These are phyloP conservation scores for Spirogloea muscicola DNA, from an alignment of 139 green algal genomes.

Conservation along the genomic window DNA sequence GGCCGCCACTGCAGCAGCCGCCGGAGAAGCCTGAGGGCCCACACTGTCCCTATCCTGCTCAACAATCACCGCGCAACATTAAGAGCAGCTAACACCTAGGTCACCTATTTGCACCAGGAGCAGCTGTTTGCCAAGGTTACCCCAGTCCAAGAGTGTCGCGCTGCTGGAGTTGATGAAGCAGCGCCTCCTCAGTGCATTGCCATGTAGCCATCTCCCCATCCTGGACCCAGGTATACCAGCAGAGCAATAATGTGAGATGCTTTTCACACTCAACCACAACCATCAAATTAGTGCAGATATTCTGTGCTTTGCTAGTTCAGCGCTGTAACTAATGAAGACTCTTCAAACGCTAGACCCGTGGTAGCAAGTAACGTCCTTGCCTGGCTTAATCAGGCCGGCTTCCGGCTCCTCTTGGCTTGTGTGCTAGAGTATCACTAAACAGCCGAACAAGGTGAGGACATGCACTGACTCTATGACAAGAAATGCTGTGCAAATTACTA, in stretches of 20 bases:
- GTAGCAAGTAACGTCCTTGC: neutral
- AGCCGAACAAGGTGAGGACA: no score
- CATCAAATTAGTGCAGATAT: neutral
- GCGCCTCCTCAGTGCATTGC: constrained; percentile 16
- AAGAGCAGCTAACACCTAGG: no score
- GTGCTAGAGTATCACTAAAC: no score
- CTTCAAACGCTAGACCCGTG: neutral
- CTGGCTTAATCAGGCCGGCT: neutral
- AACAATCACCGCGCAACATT: no score
- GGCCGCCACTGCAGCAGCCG: no score
- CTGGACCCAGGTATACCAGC: neutral
- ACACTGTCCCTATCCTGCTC: no score
- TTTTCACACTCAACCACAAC: neutral
- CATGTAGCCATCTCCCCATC: neutral
- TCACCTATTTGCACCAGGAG: no score
- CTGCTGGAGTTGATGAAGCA: neutral
- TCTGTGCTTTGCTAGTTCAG: neutral
- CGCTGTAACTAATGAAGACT: neutral
- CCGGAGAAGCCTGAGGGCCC: no score
- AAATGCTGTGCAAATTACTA: neutral
- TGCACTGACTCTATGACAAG: neutral
- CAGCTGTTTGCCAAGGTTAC: no score
- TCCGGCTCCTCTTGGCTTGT: no score
- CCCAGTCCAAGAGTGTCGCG: constrained; percentile 3
- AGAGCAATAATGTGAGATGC: neutral